Percentiles rank a stretch among this genome's conserved stretches.
Evolutionary conservation across 257 asterid genomes (phyloP).

Genomic region (Solanum verrucosum): DNA sequence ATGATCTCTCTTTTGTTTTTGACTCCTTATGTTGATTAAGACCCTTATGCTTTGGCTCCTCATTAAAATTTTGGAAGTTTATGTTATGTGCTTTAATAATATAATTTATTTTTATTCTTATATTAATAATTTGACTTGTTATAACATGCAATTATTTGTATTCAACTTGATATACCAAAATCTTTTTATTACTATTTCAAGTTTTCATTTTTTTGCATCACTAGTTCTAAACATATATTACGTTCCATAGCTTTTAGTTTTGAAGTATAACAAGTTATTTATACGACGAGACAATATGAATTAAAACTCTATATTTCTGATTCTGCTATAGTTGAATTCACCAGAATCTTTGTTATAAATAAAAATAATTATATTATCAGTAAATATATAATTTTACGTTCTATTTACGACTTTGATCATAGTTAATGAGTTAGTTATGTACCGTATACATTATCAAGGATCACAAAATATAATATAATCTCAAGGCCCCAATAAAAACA

Average conservation of each 20-base stretch:
- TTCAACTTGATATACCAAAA: too few relatives aligned
- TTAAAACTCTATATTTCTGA: too few relatives aligned
- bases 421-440: constrained; percentile 3
- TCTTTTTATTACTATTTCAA: too few relatives aligned
- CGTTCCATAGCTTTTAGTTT: neutral
- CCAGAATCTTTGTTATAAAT: neutral
- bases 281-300: neutral
- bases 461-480: neutral
- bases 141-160: neutral
- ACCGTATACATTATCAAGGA: neutral
- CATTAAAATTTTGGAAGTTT: neutral
- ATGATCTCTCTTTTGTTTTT: neutral
- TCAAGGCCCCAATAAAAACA: neutral
- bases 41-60: neutral
- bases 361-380: neutral
- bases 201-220: neutral
- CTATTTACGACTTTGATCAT: neutral
- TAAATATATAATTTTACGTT: neutral
- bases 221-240: neutral
- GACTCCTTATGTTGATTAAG: neutral
- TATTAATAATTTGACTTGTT: neutral
- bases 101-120: neutral
- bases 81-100: neutral
- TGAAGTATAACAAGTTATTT: neutral
- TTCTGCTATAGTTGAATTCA: neutral